Base-by-base conservation (phyloP, 1,284 basidiomycete species). In the Ceratobasidium sp. region DNA sequence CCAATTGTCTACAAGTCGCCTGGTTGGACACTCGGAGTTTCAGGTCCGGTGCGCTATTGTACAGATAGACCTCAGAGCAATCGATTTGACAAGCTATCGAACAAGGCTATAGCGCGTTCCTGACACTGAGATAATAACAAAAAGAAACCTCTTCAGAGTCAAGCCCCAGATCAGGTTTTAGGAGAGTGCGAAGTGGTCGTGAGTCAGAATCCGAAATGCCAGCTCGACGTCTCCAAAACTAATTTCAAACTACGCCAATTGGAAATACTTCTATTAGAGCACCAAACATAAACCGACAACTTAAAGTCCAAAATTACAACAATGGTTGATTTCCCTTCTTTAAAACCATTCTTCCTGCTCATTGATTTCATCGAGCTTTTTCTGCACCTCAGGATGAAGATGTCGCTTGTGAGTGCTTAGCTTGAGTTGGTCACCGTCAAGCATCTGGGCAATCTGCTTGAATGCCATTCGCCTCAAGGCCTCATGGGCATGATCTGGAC, bases 41-140 rank as follows among this genome's bases (percentile, higher is more conserved):
- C 64, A 55, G 47, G 52, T 57, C 41, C 14, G n/a, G 38, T 11
- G 14, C 38, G 41, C 30, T 57, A 69, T 69, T 69, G 64, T 69
- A 16, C 38, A 30, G 43, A 11, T 30, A 30, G 26, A 49, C n/a
- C 62, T 23, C 13, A 14, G 30, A 44, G 21, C 38, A 30, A 66
- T 41, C 30, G 35, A 21, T 30, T 32, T 30, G 49, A 66, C 52
- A 54, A 30, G 26, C 26, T 38, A n/a, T 30, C 26, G 18, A 41
- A 41, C 18, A 4, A 26, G 41, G 7, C 13, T 9, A 9, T n/a
- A 23, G 38, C 30, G 32, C n/a, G 21, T 28, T 46, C 26, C 23
- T 21, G 21, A n/a, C n/a, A n/a, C n/a, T n/a, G 21, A n/a, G 9
- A n/a, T 41, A 46, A 30, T 46, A 35, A 26, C 23, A 44, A 38